A percentile compares a stretch with the other conserved stretches of the same genome.
Conservation (phyloP, 2,329 filamentous ascomycete genomes). For the Fusarium sp. region DNA sequence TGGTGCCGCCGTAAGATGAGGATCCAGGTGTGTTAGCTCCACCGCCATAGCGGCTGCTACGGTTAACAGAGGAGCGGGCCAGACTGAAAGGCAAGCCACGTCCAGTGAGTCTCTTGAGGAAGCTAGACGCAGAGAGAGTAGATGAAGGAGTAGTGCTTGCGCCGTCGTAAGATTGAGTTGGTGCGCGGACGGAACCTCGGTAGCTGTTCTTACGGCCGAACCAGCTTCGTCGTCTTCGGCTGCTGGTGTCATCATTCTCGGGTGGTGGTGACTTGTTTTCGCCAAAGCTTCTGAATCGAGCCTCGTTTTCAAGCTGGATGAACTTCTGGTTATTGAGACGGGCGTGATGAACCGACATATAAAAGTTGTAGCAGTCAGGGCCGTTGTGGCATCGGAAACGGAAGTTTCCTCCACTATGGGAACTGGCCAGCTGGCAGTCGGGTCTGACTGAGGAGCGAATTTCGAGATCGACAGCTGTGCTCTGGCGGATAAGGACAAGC, state of each 20-base stretch:
- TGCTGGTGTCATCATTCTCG: slow-evolving; percentile 63
- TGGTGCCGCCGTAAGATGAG: slow-evolving; percentile 63
- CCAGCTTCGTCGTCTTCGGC: slow-evolving; percentile 66
- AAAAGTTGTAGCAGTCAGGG: slow-evolving; percentile 84
- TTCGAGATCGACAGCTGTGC: slow-evolving; percentile 93
- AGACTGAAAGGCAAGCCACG: slow-evolving; percentile 84
- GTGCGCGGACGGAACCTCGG: slow-evolving; percentile 71
- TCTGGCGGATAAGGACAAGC: slow-evolving; percentile 88
- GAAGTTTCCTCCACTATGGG: slow-evolving; percentile 78
- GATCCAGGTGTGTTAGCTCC: slow-evolving; percentile 73
- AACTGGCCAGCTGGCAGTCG: slow-evolving; percentile 75
- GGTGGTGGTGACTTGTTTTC: slow-evolving; percentile 62
- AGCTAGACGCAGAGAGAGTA: slow-evolving; percentile 78
- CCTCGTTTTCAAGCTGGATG: slow-evolving; percentile 75
- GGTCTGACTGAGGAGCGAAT: slow-evolving; percentile 86
- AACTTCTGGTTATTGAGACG: slow-evolving; percentile 95
- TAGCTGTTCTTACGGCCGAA: slow-evolving; percentile 76
- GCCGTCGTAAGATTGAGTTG: slow-evolving; percentile 78
- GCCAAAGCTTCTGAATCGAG: slow-evolving; percentile 78
- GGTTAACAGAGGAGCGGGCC: slow-evolving; percentile 79
- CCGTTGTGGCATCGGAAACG: slow-evolving; percentile 87
- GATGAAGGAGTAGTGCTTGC: slow-evolving; percentile 73
- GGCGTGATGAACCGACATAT: slow-evolving; percentile 86
- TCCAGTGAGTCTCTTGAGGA: slow-evolving; percentile 82
- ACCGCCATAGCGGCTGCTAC: slow-evolving; percentile 63